Evolutionary conservation across 139 green algal genomes (phyloP).

Genomic region (Chlamydomonas eustigma): DNA sequence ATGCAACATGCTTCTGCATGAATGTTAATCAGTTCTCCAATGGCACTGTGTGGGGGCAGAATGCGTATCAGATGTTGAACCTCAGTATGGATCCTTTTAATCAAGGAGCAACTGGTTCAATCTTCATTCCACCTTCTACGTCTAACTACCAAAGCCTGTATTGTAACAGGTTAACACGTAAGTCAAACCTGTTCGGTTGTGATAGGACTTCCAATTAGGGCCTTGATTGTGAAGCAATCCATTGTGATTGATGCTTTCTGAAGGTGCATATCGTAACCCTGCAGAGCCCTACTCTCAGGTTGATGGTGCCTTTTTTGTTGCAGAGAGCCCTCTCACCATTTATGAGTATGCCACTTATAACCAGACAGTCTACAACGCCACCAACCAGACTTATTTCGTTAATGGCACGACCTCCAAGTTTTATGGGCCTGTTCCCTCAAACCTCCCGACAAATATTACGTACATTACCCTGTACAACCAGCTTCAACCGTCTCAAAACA

Average conservation of each 20-base stretch:
- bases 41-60: background rate
- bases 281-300: too few relatives aligned
- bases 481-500: background rate
- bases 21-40: background rate
- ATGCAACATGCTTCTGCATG: background rate
- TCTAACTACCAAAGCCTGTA: background rate
- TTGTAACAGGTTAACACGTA: background rate
- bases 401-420: constrained; percentile 3
- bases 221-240: too few relatives aligned
- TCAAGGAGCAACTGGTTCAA: background rate
- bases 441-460: background rate
- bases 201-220: too few relatives aligned
- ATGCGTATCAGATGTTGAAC: background rate
- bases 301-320: too few relatives aligned
- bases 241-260: too few relatives aligned
- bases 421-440: background rate
- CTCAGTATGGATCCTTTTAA: background rate
- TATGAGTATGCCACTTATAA: constrained; percentile 1
- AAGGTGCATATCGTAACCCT: too few relatives aligned
- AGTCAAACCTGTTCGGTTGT: too few relatives aligned
- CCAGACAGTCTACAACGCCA: background rate
- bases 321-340: background rate
- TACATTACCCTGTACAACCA: constrained; percentile 3
- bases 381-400: too few relatives aligned
- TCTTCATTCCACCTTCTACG: background rate